These are phyloP conservation scores for Paracoccidioides brasiliensis DNA, from an alignment of 2,329 filamentous ascomycete genomes.

Conservation along the genomic window DNA sequence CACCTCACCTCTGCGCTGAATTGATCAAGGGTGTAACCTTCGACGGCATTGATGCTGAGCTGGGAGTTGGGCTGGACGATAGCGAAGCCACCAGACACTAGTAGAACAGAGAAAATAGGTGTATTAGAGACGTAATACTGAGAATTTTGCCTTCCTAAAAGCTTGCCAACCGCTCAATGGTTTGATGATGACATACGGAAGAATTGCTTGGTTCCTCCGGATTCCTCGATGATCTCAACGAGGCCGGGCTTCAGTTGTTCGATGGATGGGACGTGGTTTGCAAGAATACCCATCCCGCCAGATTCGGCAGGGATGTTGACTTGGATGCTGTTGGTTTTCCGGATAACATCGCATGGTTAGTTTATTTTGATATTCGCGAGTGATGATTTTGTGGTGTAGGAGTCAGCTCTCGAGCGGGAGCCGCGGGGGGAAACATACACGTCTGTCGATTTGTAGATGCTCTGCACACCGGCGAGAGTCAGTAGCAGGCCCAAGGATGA, in stretches of 20 bases:
- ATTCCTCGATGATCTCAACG: constrained; percentile 91
- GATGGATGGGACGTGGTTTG: constrained; percentile 96
- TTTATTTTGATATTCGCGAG: constrained; percentile 4
- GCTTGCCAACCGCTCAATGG: background rate
- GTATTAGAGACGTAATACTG: constrained; percentile 2
- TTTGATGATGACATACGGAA: constrained; percentile 63
- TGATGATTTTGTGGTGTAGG: background rate
- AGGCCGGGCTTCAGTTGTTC: constrained; percentile 97
- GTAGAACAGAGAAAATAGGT: constrained; percentile 2
- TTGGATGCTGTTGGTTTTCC: constrained; percentile 63
- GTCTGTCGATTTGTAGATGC: constrained; percentile 57
- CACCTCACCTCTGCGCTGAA: constrained; percentile 67
- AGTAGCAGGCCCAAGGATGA: constrained; percentile 11
- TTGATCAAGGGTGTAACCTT: constrained; percentile 88
- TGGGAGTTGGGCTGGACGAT: constrained; percentile 89
- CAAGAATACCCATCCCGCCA: constrained; percentile 98
- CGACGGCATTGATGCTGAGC: constrained; percentile 96
- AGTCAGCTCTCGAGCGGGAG: background rate
- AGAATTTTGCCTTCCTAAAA: background rate
- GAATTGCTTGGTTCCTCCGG: constrained; percentile 80
- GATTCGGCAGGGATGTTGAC: constrained; percentile 98
- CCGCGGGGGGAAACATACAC: constrained; percentile 42
- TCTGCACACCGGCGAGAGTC: constrained; percentile 30
- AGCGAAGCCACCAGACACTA: constrained; percentile 93
- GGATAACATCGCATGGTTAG: constrained; percentile 40